These are phyloP conservation scores for button mushroom (Agaricus bisporus) DNA, from an alignment of 768 basidiomycete species.

Conservation along the genomic window DNA sequence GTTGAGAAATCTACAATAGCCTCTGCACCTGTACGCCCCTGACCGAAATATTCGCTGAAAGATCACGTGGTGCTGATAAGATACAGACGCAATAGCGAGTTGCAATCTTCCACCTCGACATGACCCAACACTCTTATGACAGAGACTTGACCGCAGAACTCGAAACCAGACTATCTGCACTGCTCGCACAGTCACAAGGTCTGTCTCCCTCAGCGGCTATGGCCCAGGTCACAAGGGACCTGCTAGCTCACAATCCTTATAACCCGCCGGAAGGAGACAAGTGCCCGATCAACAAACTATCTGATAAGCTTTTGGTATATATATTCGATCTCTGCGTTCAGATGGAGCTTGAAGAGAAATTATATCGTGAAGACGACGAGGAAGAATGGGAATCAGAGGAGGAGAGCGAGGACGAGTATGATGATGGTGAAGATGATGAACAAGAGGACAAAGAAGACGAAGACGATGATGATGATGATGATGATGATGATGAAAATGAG, in stretches of 20 bases:
- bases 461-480: slow-evolving; percentile 11
- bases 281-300: slow-evolving; percentile 48
- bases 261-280: slow-evolving; percentile 34
- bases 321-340: slow-evolving; percentile 45
- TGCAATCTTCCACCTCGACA: background rate
- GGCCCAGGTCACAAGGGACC: slow-evolving; percentile 24
- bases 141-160: slow-evolving; percentile 21
- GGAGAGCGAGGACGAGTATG: slow-evolving; percentile 27
- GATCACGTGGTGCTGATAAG: slow-evolving; percentile 7
- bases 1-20: no score
- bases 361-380: slow-evolving; percentile 25
- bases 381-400: slow-evolving; percentile 24
- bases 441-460: slow-evolving; percentile 15
- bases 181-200: slow-evolving; percentile 22
- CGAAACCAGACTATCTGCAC: slow-evolving; percentile 16
- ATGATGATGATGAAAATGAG: slow-evolving; percentile 12
- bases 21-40: no score
- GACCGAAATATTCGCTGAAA: no score
- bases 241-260: slow-evolving; percentile 43
- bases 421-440: slow-evolving; percentile 22
- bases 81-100: background rate
- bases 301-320: slow-evolving; percentile 49
- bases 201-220: slow-evolving; percentile 26
- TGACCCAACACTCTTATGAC: slow-evolving; percentile 8
- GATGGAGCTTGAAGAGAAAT: slow-evolving; percentile 29